phyloP scores from a whole-genome alignment of 2,329 filamentous ascomycete genomes.

The Ascochyta rabiei region DNA sequence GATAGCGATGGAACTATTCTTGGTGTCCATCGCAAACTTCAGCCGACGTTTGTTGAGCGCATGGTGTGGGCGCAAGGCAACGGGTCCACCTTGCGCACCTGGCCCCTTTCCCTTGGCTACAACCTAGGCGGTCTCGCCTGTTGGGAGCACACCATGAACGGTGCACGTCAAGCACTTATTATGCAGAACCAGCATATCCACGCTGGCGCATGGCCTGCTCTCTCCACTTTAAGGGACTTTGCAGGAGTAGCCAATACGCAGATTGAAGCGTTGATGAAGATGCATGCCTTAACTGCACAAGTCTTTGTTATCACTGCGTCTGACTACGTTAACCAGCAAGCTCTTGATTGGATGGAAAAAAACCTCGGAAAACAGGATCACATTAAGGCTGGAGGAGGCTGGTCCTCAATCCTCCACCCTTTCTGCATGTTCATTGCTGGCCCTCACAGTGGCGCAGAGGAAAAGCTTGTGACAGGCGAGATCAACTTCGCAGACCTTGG shows the following conservation, averaged over 20 bases:
- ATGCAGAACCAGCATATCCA: slow-evolving; percentile 46
- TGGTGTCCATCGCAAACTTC: slow-evolving; percentile 47
- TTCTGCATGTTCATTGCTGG: slow-evolving; percentile 46
- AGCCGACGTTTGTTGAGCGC: slow-evolving; percentile 46
- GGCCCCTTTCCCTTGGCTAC: slow-evolving; percentile 38
- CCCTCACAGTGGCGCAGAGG: slow-evolving; percentile 42
- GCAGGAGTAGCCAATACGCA: slow-evolving; percentile 50
- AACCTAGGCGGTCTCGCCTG: slow-evolving; percentile 46
- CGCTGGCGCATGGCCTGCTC: slow-evolving; percentile 47
- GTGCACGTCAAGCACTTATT: slow-evolving; percentile 44
- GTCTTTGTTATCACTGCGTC: slow-evolving; percentile 53
- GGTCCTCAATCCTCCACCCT: slow-evolving; percentile 44
- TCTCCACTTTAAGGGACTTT: slow-evolving; percentile 48
- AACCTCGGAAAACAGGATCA: slow-evolving; percentile 45
- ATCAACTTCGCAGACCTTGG: slow-evolving; percentile 42
- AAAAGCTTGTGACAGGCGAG: slow-evolving; percentile 44
- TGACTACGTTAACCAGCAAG: slow-evolving; percentile 52
- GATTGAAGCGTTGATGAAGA: slow-evolving; percentile 57
- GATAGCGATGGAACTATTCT: slow-evolving; percentile 43
- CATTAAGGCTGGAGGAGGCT: slow-evolving; percentile 45
- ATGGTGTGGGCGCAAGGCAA: slow-evolving; percentile 46
- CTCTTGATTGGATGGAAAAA: slow-evolving; percentile 49
- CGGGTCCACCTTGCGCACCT: slow-evolving; percentile 41
- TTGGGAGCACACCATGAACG: slow-evolving; percentile 50
- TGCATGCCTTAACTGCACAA: slow-evolving; percentile 53